Base-by-base conservation (phyloP, 192 early-diverging fungal species). In the Coemansia sp. region DNA sequence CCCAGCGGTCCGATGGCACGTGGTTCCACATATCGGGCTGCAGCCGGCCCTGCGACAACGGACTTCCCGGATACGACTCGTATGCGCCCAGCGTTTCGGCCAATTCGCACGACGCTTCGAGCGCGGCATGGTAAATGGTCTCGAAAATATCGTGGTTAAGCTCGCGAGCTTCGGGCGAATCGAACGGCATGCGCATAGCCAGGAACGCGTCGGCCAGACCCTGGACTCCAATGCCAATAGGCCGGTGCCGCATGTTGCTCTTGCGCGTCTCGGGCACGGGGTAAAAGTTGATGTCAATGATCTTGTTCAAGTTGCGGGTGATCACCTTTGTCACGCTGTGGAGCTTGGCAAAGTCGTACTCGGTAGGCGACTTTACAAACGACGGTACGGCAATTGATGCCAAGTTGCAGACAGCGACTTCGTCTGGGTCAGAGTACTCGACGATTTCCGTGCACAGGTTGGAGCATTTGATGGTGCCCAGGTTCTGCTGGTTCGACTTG, bases 381-480 rank as follows among this genome's bases (percentile, higher is more conserved):
- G 82, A 74, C 20, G 97, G 95, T 37, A 98, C 84, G 6, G 95
- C 89, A 38, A 98, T 90, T 54, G 92, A 94, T 22, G 97, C 95
- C 71, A 98, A 77, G 66, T 97, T 98, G 85, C 97, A 98, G 47
- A 97, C 95, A 13, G 97, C 97, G 8, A 97, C 92, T 69, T 98
- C 97, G 47, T 96, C 94, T 29, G 97, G 93, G 53, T 84, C 82
- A 7, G 94, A 92, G 86, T 97, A 97, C 76, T 98, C 90, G 48
- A 98, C 92, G 80, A 98, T 96, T 66, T 98, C 97, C 0, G 97
- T 98, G 80, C 97, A 98, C 65, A 98, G 83, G 76, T 98, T 98
- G 62, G 88, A 90, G 85, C 94, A 98, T 80, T 94, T 96, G 88
- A 98, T 98, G 14, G 95, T 98, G 26, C 97, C 97, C 43, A 98